Evolutionary conservation across 2,329 filamentous ascomycete species (phyloP).

Genomic region (Metarhizium guizhouense): DNA sequence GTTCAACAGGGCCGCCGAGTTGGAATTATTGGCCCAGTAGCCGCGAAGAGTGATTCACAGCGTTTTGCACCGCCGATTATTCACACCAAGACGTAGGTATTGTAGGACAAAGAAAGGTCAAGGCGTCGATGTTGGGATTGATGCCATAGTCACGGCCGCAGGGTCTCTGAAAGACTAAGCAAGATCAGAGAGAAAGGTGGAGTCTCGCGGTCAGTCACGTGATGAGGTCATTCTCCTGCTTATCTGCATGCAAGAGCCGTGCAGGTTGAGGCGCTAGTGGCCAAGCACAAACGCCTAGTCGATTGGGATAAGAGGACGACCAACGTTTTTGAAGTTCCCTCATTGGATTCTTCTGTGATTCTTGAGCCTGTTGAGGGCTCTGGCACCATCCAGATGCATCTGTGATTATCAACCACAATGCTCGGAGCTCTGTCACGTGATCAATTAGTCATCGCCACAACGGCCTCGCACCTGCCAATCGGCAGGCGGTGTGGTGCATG

Average conservation of each 20-base stretch:
- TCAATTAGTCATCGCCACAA: not conserved
- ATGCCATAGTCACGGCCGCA: not conserved
- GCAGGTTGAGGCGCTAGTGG: not conserved
- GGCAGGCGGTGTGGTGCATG: no score
- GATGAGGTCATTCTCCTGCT: slow-evolving; percentile 4
- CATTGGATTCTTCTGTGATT: no score
- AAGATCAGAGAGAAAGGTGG: slow-evolving; percentile 20
- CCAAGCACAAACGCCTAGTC: no score
- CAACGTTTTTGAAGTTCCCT: no score
- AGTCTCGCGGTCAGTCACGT: slow-evolving; percentile 17
- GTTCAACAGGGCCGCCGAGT: not conserved
- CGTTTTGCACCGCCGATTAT: no score
- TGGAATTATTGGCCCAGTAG: not conserved
- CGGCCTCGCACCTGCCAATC: no score
- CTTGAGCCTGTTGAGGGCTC: not conserved
- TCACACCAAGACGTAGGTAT: not conserved
- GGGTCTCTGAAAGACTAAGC: not conserved
- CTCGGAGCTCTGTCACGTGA: not conserved
- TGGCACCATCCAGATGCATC: not conserved
- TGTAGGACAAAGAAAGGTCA: not conserved
- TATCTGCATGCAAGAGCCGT: not conserved
- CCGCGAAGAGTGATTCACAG: not conserved
- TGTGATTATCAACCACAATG: not conserved
- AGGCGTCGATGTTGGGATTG: not conserved
- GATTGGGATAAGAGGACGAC: no score